Base-by-base conservation (phyloP, 129 eudicot species). In the Saposhnikovia divaricata region DNA sequence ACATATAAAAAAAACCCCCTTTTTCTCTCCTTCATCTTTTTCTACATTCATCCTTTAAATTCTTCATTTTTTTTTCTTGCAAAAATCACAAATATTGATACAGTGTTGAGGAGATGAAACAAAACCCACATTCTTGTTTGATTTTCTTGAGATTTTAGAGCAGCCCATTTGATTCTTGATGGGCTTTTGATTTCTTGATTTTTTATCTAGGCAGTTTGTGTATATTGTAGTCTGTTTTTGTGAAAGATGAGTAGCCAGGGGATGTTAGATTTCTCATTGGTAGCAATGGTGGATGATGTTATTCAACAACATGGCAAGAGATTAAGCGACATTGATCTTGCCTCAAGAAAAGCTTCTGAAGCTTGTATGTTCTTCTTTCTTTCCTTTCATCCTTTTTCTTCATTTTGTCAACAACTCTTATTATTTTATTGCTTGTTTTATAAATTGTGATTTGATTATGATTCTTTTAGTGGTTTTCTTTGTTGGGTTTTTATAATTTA, bases 201-300 rank as follows among this genome's bases (percentile, higher is more conserved):
- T n/a, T 72, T 43, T 19, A 13, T 6, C 0, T 19, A 16, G 48
- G 4, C 4, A 59, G 34, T n/a, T 59, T 59, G n/a, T n/a, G n/a
- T n/a, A n/a, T n/a, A n/a, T n/a, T n/a, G 5, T 59, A 59, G 15
- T 59, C 5, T 59, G 59, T 25, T 25, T 27, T 18, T n/a, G 37
- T 5, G 78, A 27, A 10, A 5, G 37, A 86, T 89, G 89, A 83
- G 27, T 70, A 76, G 70, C 68, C 85, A 81, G 39, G 88, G 83
- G 21, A 53, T 61, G 69, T 40, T 85, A 44, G 84, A 84, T 47
- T 61, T 85, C 78, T 85, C 93, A 39, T 81, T 84, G 46, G 83
- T 80, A 16, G 85, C 97, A 46, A 51, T 91, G 81, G 79, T 91
- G 76, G 96, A 90, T 79, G 98, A 94, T 47, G 88, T 87, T 85